A percentile compares a stretch with the other conserved stretches of the same genome.
Conservation (phyloP, 441 rosid genomes). For the Arabidopsis lyrata region DNA sequence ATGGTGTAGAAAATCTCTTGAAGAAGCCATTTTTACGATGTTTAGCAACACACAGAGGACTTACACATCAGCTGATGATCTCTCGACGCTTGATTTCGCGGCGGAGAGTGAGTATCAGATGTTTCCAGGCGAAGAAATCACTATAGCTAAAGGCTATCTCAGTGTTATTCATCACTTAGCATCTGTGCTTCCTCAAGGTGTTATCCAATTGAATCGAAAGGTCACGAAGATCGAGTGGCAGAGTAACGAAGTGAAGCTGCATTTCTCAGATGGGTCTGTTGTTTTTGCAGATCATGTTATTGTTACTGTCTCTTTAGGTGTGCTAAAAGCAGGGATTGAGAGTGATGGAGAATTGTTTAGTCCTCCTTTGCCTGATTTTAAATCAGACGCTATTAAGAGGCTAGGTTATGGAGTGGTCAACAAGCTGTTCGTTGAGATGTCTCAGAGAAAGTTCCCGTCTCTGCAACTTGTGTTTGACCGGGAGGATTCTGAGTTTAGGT, state of each 20-base stretch:
- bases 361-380: conserved; percentile 82
- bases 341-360: conserved; percentile 60
- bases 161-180: conserved; percentile 78
- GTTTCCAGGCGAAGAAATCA: conserved; percentile 97
- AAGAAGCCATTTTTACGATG: conserved; percentile 81
- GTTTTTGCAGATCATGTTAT: conserved; percentile 89
- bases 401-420: conserved; percentile 94
- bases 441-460: conserved; percentile 61
- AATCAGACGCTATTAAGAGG: conserved; percentile 78
- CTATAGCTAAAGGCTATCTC: conserved; percentile 90
- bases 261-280: conserved; percentile 81
- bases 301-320: conserved; percentile 90
- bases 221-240: conserved; percentile 86
- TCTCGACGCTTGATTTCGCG: conserved; percentile 66
- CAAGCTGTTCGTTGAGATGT: conserved; percentile 69
- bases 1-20: conserved; percentile 62
- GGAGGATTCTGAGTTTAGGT: conserved; percentile 59
- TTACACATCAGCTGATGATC: conserved; percentile 89
- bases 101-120: conserved; percentile 92
- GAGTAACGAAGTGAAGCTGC: conserved; percentile 63
- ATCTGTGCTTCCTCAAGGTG: conserved; percentile 73
- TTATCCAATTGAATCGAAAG: conserved; percentile 70
- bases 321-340: conserved; percentile 76
- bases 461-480: conserved; percentile 79
- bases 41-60: conserved; percentile 86